Conservation (phyloP, 1,139 yeast genomes). For the Yamadazyma siamensis region DNA sequence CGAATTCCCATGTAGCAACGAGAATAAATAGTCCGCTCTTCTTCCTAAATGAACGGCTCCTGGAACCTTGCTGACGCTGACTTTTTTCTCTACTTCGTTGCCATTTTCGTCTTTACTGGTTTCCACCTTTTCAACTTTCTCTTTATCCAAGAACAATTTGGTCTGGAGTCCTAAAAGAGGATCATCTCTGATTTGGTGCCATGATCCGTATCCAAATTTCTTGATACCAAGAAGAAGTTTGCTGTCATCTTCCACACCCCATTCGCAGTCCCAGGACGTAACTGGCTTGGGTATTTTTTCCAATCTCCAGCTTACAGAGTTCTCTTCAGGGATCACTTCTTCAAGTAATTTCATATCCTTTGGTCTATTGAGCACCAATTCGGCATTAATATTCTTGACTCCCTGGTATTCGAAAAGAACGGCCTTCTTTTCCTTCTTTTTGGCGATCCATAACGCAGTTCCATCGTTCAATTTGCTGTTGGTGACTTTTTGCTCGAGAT, state of each 20-base stretch:
- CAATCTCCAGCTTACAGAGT: conserved; percentile 57
- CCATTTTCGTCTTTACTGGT: conserved; percentile 10
- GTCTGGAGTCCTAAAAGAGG: conserved; percentile 86
- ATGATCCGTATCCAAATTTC: conserved; percentile 94
- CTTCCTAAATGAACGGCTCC: conserved; percentile 94
- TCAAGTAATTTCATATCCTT: conserved; percentile 70
- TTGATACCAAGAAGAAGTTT: conserved; percentile 82
- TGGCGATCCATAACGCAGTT: conserved; percentile 50
- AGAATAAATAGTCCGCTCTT: conserved; percentile 81
- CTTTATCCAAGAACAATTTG: conserved; percentile 63
- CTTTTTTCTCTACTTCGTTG: conserved; percentile 8
- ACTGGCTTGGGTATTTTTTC: conserved; percentile 72
- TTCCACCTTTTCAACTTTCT: conserved; percentile 11
- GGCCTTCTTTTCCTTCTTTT: conserved; percentile 79
- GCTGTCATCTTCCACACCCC: conserved; percentile 83
- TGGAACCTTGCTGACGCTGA: conserved; percentile 54
- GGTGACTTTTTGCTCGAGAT: conserved; percentile 58
- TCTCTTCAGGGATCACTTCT: conserved; percentile 54
- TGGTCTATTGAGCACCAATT: conserved; percentile 77
- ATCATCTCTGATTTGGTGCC: conserved; percentile 93
- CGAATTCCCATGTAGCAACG: conserved; percentile 63
- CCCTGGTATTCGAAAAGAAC: conserved; percentile 86
- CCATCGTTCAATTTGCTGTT: conserved; percentile 34
- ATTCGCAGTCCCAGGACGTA: conserved; percentile 85
- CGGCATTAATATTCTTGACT: conserved; percentile 89